Conservation (phyloP, 2,329 filamentous ascomycete genomes). For the Phaeophleospora eucalypticola region DNA sequence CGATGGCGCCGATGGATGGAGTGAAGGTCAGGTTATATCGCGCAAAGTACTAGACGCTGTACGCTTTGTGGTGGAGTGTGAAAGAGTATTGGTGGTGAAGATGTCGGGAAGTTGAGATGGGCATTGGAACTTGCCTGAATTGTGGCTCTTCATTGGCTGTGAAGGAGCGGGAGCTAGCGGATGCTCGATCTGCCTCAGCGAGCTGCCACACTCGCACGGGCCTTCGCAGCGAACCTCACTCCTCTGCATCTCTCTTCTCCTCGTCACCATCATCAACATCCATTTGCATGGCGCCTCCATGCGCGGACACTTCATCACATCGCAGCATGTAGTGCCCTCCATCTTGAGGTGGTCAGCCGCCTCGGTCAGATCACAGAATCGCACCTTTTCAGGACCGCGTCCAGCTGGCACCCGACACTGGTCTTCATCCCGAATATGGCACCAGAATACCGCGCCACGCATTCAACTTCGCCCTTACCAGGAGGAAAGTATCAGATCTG, state of each 20-base stretch:
- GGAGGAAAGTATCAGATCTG: constrained; percentile 79
- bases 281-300: neutral
- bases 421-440: neutral
- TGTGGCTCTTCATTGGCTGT: too few species aligned
- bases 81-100: too few species aligned
- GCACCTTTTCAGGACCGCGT: neutral
- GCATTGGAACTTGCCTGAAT: too few species aligned
- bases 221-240: too few species aligned
- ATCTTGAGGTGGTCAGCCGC: neutral
- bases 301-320: neutral
- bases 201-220: too few species aligned
- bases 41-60: neutral
- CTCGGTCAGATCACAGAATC: neutral
- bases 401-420: neutral
- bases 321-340: neutral
- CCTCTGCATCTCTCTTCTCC: neutral
- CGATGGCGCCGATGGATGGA: constrained; percentile 24
- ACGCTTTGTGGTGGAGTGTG: too few species aligned
- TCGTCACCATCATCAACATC: neutral
- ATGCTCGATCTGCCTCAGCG: too few species aligned
- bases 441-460: neutral
- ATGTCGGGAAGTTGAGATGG: too few species aligned
- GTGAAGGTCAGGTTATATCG: constrained; percentile 23
- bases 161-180: too few species aligned
- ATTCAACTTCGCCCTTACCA: constrained; percentile 70